Base-by-base conservation (phyloP, 1,284 basidiomycete genomes). In the Sphaerobolus stellatus region DNA sequence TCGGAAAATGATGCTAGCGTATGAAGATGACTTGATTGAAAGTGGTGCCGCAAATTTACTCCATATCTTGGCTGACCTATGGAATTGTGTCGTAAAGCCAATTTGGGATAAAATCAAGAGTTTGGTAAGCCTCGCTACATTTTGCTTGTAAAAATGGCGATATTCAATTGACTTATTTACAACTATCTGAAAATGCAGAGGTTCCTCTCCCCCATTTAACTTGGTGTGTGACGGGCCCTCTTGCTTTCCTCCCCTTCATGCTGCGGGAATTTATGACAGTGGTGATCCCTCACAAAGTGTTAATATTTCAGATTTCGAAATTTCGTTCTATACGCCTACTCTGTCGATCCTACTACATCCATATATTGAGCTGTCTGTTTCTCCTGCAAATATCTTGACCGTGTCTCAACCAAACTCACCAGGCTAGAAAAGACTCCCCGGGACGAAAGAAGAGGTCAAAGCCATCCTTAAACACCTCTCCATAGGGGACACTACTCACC, bases 211-310 rank as follows among this genome's bases (percentile, higher is more conserved):
- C 64, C 56, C 50, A 46, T 29, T 55, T 72, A 11, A 67, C 64
- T 49, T 70, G 69, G 69, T 72, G 68, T 58, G 57, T 62, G 1
- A 69, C 71, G 41, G 70, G 69, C 5, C 60, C 61, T 11, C 54
- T 70, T 4, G 58, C 65, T 1, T 68, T 68, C 48, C 59, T 71
- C 68, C 69, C 4, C 48, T 71, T 22, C 70, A 71, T 58, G 70
- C 68, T 24, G 70, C 69, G n/a, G 65, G 66, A 5, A 40, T 56
- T 5, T 70, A 65, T 55, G 48, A 58, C 30, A 47, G 40, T 5
- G 28, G 22, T 25, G 50, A 44, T 16, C 34, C 31, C n/a, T n/a
- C n/a, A n/a, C n/a, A n/a, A 5, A 29, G 36, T 3, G 24, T 18
- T 18, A 54, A 52, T 9, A 29, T 62, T 3, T 58, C 50, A 11